Base-by-base conservation (phyloP, 257 asterid species). In the Solanum sitiens region DNA sequence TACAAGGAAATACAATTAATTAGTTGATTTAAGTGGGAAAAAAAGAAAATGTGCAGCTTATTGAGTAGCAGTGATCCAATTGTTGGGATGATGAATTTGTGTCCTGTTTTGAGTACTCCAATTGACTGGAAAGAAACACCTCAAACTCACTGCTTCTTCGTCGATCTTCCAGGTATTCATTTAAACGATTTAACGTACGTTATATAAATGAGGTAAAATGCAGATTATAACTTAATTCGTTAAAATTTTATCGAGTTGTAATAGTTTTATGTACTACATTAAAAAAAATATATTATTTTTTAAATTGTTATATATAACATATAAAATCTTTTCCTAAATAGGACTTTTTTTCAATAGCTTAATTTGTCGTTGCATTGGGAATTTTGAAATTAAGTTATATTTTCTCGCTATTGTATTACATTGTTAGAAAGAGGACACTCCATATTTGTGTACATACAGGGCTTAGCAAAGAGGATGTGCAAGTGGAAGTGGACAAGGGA, bases 61-160 rank as follows among this genome's bases (percentile, higher is more conserved):
- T 14, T 86, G 33, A 65, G 70, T 59, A 39, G 63, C 76, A 86
- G 83, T 53, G 88, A 86, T 80, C 90, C 90, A 11, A 85, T 88
- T 16, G 72, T 86, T 68, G 70, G 87, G 7, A n/a, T 88, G 70
- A 74, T 80, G 15, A 88, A 88, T 61, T 86, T 88, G 90, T 88
- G 90, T 32, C 90, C 90, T 2, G 90, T 88, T 33, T 68, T 88
- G 44, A 88, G 87, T 33, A 79, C 88, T 2, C 90, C 90, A 30
- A 63, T 87, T 21, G 89, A 87, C 67, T 87, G 89, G 89, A 87
- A 87, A n/a, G 89, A 87, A 61, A 79, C 89, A 45, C 53, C 86
- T 16, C 56, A 87, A 42, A 37, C 71, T 14, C 89, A 87, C 35
- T 47, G 71, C 40, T 87, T 87, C 82, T 76, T 65, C 7, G 71